Conservation (phyloP, 2,329 filamentous ascomycete species). For the Pseudopyricularia cyperi region DNA sequence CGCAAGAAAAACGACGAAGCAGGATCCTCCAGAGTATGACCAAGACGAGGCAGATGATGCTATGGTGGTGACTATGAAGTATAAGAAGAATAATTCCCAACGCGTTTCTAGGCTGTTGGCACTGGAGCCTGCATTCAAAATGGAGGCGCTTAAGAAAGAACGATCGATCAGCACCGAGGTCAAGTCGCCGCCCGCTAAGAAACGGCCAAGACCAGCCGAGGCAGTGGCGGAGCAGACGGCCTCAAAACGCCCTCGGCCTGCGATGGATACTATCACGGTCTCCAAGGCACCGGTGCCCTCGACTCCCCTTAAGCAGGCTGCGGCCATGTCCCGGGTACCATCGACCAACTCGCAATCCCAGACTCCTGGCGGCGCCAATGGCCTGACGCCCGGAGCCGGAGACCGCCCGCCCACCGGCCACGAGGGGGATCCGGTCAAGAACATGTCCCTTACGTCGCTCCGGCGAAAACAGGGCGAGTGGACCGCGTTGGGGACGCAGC, state of each 20-base stretch:
- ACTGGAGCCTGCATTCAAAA: constrained; percentile 24
- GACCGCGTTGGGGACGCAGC: constrained; percentile 28
- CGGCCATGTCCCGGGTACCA: constrained; percentile 38
- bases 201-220: constrained; percentile 29
- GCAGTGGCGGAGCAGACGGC: constrained; percentile 17
- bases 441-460: constrained; percentile 14
- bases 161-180: constrained; percentile 29
- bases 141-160: constrained; percentile 25
- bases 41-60: constrained; percentile 17
- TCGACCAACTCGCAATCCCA: constrained; percentile 39
- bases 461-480: constrained; percentile 23
- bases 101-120: constrained; percentile 32
- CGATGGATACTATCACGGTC: constrained; percentile 21
- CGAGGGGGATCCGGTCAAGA: constrained; percentile 14
- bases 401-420: constrained; percentile 24
- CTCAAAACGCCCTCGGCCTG: constrained; percentile 17
- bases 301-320: constrained; percentile 35
- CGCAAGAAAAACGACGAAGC: constrained; percentile 20
- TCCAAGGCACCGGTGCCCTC: constrained; percentile 24
- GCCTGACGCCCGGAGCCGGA: constrained; percentile 24
- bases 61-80: constrained; percentile 31
- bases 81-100: constrained; percentile 32
- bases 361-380: constrained; percentile 34
- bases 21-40: constrained; percentile 12
- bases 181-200: constrained; percentile 27